Evolutionary conservation across 2,329 filamentous ascomycete genomes (phyloP).

Genomic region (Trichoderma hamatum): DNA sequence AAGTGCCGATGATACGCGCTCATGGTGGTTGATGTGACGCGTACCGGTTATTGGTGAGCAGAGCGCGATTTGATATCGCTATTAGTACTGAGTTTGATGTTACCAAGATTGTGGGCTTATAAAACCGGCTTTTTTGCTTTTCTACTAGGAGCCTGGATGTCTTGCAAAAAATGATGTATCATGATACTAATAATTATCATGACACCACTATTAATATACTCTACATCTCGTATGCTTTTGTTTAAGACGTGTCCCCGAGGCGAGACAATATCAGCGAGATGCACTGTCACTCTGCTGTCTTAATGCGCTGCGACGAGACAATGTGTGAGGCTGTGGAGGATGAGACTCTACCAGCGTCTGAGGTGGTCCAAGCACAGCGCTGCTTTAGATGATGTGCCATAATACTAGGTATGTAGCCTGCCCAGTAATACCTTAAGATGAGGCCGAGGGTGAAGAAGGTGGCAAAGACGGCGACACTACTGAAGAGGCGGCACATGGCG

Average conservation of each 20-base stretch:
- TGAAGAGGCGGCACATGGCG: neutral
- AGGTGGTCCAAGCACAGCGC: neutral
- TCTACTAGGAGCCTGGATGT: neutral
- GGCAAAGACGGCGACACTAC: neutral
- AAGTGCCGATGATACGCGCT: constrained; percentile 1
- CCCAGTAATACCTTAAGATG: neutral
- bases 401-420: neutral
- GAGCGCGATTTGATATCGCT: neutral
- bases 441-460: neutral
- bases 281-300: neutral
- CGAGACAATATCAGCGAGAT: too few relatives aligned
- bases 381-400: neutral
- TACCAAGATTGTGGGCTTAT: neutral
- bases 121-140: neutral
- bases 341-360: neutral
- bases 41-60: neutral
- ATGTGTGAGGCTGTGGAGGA: neutral
- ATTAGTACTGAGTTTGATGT: neutral
- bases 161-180: neutral
- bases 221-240: neutral
- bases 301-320: neutral
- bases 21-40: neutral
- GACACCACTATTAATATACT: neutral
- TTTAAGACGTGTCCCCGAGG: neutral
- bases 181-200: too few relatives aligned